Percentiles rank a stretch among this genome's conserved stretches.
Evolutionary conservation across 2,329 filamentous ascomycete genomes (phyloP).

Genomic region (Dendryphion nanum): DNA sequence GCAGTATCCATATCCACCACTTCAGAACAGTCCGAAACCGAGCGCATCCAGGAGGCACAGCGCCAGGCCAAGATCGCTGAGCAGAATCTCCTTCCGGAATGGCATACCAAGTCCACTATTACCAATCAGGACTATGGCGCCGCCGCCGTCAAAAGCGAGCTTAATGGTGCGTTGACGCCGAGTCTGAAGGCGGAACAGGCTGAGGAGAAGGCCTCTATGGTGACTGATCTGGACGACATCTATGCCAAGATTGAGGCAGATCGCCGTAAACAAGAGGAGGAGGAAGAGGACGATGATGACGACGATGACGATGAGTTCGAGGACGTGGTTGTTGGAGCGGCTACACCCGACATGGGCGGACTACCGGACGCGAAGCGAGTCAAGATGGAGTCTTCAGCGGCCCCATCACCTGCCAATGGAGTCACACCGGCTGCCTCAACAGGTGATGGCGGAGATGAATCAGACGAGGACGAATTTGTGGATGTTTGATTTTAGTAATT

Average conservation of each 20-base stretch:
- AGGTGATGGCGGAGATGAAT: slow-evolving; percentile 47
- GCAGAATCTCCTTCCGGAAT: slow-evolving; percentile 68
- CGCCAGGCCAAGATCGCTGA: slow-evolving; percentile 64
- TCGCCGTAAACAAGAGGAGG: slow-evolving; percentile 43
- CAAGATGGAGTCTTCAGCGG: slow-evolving; percentile 54
- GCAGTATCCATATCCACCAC: slow-evolving; percentile 67
- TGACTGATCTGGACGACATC: slow-evolving; percentile 63
- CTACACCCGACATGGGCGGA: slow-evolving; percentile 17
- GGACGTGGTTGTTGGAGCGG: slow-evolving; percentile 32
- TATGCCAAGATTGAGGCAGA: slow-evolving; percentile 66
- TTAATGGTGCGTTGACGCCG: slow-evolving; percentile 35
- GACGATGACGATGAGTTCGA: slow-evolving; percentile 50
- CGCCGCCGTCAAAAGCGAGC: slow-evolving; percentile 35
- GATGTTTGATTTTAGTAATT: slow-evolving; percentile 34
- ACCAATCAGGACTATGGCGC: slow-evolving; percentile 49
- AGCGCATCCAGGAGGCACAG: slow-evolving; percentile 63
- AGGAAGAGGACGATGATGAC: slow-evolving; percentile 45
- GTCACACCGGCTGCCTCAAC: slow-evolving; percentile 38
- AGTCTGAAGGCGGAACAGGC: slow-evolving; percentile 45
- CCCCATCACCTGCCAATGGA: slow-evolving; percentile 29
- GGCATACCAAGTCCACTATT: slow-evolving; percentile 71
- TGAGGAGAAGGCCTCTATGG: slow-evolving; percentile 51
- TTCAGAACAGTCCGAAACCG: slow-evolving; percentile 65
- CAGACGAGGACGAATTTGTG: slow-evolving; percentile 48
- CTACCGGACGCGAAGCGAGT: slow-evolving; percentile 56